Base-by-base conservation (phyloP, 768 basidiomycete genomes). In the Leucocoprinus leucothites region DNA sequence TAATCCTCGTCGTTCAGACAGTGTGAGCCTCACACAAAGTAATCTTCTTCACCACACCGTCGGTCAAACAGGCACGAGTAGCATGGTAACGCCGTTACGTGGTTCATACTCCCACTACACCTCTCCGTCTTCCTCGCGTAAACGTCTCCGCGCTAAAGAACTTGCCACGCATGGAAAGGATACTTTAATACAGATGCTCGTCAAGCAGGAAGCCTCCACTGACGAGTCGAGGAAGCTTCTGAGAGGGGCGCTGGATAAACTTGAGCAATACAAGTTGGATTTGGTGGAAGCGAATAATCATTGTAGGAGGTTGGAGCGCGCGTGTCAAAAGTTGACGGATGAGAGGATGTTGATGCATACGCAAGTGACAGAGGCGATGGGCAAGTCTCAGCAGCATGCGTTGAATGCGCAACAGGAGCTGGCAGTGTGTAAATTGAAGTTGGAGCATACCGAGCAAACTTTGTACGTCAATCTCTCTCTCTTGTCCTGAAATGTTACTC, bases 341-440 rank as follows among this genome's bases (percentile, higher is more conserved):
- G 52, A 53, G 8, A 11, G 52, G 31, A 13, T 53, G 52, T 25
- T 46, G 52, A 38, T 53, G 44, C 44, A 53, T 7, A 36, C 45
- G 6, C 44, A 46, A 28, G 44, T 36, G 13, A 46, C 44, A 1
- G 52, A 53, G 19, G 35, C 22, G 11, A 25, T 46, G 3, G 45
- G 16, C 22, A 45, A 53, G 11, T 43, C 52, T 18, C 52, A 47
- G 16, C 45, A 46, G 13, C 44, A 53, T 34, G 24, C 44, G 6
- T 9, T 25, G 18, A 35, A 24, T 14, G 34, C 52, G n/a, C 43
- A 47, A 18, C 52, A 53, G 16, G 52, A 53, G 44, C 34, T 53
- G 35, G 35, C 44, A 7, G 26, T 53, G 4, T 45, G 13, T 22
- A 53, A 53, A 22, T 36, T 53, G 44, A 53, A 18, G 44, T 28